These are phyloP conservation scores for Aspergillus awamori DNA, from an alignment of 2,329 filamentous ascomycete species.

Conservation along the genomic window DNA sequence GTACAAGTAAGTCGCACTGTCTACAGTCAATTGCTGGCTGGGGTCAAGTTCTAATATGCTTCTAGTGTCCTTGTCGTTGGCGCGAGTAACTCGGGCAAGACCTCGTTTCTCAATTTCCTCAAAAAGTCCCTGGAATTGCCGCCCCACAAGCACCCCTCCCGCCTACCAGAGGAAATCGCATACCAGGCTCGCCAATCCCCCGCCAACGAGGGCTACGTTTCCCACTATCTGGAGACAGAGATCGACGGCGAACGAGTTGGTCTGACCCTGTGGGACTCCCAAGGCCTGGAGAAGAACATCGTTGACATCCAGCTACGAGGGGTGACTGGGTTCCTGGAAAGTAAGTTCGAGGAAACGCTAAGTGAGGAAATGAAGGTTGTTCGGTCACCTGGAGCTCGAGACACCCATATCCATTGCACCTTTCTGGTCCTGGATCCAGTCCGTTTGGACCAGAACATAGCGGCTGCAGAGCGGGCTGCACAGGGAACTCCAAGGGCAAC, in stretches of 20 bases:
- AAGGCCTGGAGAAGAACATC: conserved; percentile 90
- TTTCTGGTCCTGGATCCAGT: conserved; percentile 89
- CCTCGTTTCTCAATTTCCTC: conserved; percentile 94
- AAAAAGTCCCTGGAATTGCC: conserved; percentile 82
- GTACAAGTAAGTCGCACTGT: conserved; percentile 77
- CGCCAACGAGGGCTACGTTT: conserved; percentile 69
- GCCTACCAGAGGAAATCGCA: conserved; percentile 59
- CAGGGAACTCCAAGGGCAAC: conserved; percentile 56
- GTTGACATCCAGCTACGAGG: conserved; percentile 92
- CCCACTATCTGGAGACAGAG: conserved; percentile 90
- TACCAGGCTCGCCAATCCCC: conserved; percentile 59
- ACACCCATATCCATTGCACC: conserved; percentile 96
- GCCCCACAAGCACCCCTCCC: conserved; percentile 70
- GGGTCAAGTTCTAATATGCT: conserved; percentile 9
- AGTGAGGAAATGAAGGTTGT: conserved; percentile 97
- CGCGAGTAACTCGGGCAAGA: conserved; percentile 85
- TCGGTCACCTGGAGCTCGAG: conserved; percentile 85
- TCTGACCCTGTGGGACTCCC: conserved; percentile 93
- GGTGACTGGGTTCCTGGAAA: conserved; percentile 89
- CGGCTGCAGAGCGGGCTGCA: conserved; percentile 61
- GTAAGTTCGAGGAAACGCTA: conserved; percentile 98
- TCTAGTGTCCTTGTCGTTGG: conserved; percentile 85
- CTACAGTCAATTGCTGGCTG: background rate
- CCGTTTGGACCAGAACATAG: conserved; percentile 80
- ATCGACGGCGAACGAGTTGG: conserved; percentile 90